Percentiles rank a stretch among this genome's conserved stretches.
phyloP scores from a whole-genome alignment of 208 protist species.

The Trypanosoma melophagium region DNA sequence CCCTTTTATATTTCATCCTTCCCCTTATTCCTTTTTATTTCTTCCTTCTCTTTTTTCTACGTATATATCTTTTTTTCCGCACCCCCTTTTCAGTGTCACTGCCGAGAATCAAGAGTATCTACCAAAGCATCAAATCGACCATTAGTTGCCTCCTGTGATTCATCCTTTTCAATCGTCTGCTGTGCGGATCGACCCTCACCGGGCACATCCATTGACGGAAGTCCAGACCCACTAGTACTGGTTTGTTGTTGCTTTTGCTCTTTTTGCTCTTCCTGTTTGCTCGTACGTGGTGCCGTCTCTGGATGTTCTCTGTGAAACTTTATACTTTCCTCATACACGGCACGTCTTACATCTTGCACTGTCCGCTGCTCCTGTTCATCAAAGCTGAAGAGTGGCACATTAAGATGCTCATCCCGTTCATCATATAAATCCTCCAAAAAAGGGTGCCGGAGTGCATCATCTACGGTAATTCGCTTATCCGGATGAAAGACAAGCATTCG shows the following conservation, averaged over 20 bases:
- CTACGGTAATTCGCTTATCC: conserved; percentile 87
- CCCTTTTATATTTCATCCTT: conserved; percentile 7
- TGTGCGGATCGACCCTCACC: conserved; percentile 76
- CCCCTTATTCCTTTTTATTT: no score
- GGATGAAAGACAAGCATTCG: conserved; percentile 94
- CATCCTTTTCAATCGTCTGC: conserved; percentile 68
- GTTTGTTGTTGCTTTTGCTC: conserved; percentile 23
- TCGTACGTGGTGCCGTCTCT: conserved; percentile 9
- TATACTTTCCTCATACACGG: conserved; percentile 83
- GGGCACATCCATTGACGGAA: conserved; percentile 49
- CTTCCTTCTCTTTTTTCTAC: conserved; percentile 34
- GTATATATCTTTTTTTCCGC: conserved; percentile 4
- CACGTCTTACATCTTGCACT: conserved; percentile 78
- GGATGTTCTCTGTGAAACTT: conserved; percentile 65
- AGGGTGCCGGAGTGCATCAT: conserved; percentile 88
- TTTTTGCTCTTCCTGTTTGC: conserved; percentile 9
- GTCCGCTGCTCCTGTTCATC: conserved; percentile 78
- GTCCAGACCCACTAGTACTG: not conserved
- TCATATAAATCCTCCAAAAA: conserved; percentile 88
- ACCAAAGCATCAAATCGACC: conserved; percentile 18
- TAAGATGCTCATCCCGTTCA: conserved; percentile 61
- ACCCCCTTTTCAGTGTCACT: not conserved
- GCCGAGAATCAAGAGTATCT: not conserved
- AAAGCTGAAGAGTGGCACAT: conserved; percentile 69
- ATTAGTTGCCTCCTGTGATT: conserved; percentile 4